Percentiles rank a stretch among this genome's conserved stretches.
These are phyloP conservation scores for Coemansia sp. DNA, from an alignment of 192 early-diverging fungal species.

Conservation along the genomic window DNA sequence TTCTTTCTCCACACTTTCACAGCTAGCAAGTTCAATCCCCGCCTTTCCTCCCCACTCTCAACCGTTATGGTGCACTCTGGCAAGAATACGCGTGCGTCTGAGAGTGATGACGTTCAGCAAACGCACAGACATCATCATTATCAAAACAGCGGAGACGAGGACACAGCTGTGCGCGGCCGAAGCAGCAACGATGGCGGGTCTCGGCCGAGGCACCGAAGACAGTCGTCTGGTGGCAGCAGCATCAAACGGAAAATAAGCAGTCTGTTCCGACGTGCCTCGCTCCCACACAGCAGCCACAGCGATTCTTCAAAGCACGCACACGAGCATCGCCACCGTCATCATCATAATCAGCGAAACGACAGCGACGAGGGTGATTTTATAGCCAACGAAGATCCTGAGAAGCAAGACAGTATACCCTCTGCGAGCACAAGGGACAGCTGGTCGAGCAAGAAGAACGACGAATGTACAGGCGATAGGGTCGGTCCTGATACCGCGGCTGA, in stretches of 20 bases:
- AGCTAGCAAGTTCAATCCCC: too few relatives aligned
- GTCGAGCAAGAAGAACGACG: background rate
- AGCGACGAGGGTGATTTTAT: background rate
- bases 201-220: background rate
- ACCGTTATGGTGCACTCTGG: background rate
- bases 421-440: background rate
- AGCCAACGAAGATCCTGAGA: background rate
- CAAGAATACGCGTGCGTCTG: background rate
- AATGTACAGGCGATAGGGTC: background rate
- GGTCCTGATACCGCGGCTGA: background rate
- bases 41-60: background rate
- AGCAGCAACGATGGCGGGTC: background rate
- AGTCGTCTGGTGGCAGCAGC: slow-evolving; percentile 4
- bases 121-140: background rate
- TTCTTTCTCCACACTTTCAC: too few relatives aligned
- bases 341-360: background rate
- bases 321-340: background rate
- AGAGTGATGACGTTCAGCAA: too few relatives aligned
- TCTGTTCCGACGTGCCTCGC: slow-evolving; percentile 19
- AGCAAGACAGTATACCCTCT: background rate
- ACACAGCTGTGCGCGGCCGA: background rate
- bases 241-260: slow-evolving; percentile 13
- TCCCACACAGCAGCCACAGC: slow-evolving; percentile 1
- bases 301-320: background rate
- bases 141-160: too few relatives aligned